Percentiles rank a stretch among this genome's conserved stretches.
phyloP scores from a whole-genome alignment of 139 green algal genomes.

The Diplosphaera chodatii region DNA sequence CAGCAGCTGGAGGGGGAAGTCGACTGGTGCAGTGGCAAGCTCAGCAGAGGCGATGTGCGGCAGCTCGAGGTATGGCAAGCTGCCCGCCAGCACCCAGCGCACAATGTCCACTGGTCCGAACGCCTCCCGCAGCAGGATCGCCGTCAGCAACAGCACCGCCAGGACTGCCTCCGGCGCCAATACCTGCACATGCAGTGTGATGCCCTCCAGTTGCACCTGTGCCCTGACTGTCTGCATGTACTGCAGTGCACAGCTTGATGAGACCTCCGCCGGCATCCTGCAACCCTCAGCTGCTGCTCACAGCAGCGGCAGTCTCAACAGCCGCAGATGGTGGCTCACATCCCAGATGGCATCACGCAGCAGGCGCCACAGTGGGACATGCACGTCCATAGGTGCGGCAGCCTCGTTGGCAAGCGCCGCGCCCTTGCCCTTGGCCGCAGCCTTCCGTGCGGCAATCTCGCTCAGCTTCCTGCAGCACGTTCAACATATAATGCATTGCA shows the following conservation, averaged over 20 bases:
- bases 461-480: neutral
- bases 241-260: no score
- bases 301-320: no score
- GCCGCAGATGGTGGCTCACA: neutral
- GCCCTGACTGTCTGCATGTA: no score
- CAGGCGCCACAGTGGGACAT: neutral
- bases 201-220: no score
- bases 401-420: neutral
- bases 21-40: neutral
- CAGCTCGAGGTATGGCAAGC: constrained; percentile 15
- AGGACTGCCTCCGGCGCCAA: neutral
- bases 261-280: no score
- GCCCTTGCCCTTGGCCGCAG: neutral
- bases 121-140: constrained; percentile 4
- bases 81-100: constrained; percentile 12
- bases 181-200: neutral
- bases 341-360: neutral
- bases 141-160: constrained; percentile 9
- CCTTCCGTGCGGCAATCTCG: neutral
- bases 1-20: neutral
- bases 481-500: no score
- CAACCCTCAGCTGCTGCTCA: no score
- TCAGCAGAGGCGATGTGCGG: neutral
- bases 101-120: constrained; percentile 8
- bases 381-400: no score